Percentiles rank a stretch among this genome's conserved stretches.
Evolutionary conservation across 2,329 filamentous ascomycete species (phyloP).

Genomic region (Phialophora expanda): DNA sequence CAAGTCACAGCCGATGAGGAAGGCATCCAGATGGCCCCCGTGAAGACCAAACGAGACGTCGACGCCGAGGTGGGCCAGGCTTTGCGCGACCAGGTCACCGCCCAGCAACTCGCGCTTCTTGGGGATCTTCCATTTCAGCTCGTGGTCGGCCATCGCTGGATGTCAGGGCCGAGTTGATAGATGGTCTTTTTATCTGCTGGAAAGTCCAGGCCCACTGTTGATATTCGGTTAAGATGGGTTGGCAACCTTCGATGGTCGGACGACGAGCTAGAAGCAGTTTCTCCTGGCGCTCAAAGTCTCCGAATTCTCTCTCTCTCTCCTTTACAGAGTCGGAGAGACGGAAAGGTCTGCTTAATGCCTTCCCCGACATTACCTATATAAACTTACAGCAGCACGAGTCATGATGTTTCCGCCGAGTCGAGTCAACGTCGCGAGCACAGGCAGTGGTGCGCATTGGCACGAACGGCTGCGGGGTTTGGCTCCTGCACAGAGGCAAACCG

Average conservation of each 20-base stretch:
- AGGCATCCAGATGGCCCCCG: conserved; percentile 56
- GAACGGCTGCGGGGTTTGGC: conserved; percentile 5
- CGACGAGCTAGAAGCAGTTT: not conserved
- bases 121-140: conserved; percentile 39
- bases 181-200: not conserved
- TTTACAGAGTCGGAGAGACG: not conserved
- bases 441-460: not conserved
- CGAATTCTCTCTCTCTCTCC: not conserved
- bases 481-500: not conserved
- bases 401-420: not conserved
- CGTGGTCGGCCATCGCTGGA: conserved; percentile 16
- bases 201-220: not conserved
- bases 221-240: not conserved
- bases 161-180: not conserved
- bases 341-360: not conserved
- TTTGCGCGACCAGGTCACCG: conserved; percentile 55
- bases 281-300: too few species aligned
- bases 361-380: conserved; percentile 1
- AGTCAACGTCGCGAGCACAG: conserved; percentile 9
- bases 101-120: conserved; percentile 50
- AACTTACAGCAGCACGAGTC: not conserved
- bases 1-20: conserved; percentile 52
- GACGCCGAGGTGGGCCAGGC: conserved; percentile 49
- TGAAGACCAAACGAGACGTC: conserved; percentile 55
- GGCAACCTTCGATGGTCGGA: not conserved